phyloP scores from a whole-genome alignment of 1,139 yeast species.

The Candida albicans region DNA sequence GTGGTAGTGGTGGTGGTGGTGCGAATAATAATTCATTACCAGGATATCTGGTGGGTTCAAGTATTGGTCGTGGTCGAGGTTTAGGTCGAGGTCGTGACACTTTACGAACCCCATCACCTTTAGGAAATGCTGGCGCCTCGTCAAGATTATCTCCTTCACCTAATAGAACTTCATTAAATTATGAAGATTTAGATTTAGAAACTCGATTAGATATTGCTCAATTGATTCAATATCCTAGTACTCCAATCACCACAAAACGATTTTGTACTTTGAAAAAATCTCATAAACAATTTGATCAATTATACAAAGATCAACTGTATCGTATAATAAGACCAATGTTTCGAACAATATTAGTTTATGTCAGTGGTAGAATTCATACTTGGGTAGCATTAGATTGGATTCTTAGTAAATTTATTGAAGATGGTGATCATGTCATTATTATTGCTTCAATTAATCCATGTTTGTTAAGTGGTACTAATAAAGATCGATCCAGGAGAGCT shows the following conservation, averaged over 20 bases:
- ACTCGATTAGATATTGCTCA: constrained; percentile 20
- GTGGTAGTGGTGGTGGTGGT: no score
- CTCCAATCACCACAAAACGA: constrained; percentile 50
- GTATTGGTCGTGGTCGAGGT: no score
- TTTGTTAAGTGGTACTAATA: constrained; percentile 4
- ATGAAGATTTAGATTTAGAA: constrained; percentile 2
- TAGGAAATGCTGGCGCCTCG: not conserved
- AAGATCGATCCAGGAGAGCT: constrained; percentile 5
- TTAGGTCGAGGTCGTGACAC: not conserved
- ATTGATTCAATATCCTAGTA: constrained; percentile 44
- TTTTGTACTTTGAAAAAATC: constrained; percentile 51
- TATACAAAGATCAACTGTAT: constrained; percentile 28
- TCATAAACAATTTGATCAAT: constrained; percentile 44
- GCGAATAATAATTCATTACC: not conserved
- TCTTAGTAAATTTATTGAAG: constrained; percentile 48
- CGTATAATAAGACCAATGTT: constrained; percentile 39
- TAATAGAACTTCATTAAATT: constrained; percentile 1
- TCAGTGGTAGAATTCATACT: constrained; percentile 70
- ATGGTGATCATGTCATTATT: constrained; percentile 66
- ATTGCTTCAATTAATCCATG: constrained; percentile 39
- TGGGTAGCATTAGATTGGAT: constrained; percentile 82
- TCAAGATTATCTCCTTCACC: constrained; percentile 3
- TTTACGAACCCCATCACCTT: not conserved
- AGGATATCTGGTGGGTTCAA: not conserved
- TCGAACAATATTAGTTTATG: constrained; percentile 60